Evolutionary conservation across 2,329 filamentous ascomycete species (phyloP), one percentile per base, ranked within the genome.

Genomic region (Lachnellula cervina): DNA sequence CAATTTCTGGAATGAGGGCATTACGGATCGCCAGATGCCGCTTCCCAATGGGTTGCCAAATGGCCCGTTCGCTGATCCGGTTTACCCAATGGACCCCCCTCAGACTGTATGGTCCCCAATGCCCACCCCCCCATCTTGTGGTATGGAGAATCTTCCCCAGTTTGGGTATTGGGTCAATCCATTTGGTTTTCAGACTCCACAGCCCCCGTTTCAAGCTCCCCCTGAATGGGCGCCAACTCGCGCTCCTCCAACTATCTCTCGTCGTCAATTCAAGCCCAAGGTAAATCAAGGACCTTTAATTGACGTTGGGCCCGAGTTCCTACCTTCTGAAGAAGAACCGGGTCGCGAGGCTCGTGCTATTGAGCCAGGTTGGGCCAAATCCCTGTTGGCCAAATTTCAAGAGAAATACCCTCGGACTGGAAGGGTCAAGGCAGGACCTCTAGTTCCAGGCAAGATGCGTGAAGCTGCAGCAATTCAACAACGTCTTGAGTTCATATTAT

Each of bases 391-490:
- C 19, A 57, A 59, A 6, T 69, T 69, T 42, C 58, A 48, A 3
- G 59, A 57, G 28, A 69, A 66, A 34, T 70, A 68, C 58, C 69
- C 69, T 35, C 52, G 64, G 51, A 70, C 69, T 28, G 69, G 69
- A 47, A 62, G 56, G 25, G 28, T 45, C 11, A 58, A 58, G n/a
- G 50, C 54, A 5, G 44, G 19, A 50, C 23, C 44, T 37, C 21
- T 55, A 45, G 34, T 54, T 47, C 42, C 59, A n/a, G 43, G 51
- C 28, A 44, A 52, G 45, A 56, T 58, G 51, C 49, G 37, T 32
- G 51, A 57, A 42, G 58, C 62, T 9, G 61, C 63, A n/a, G 57
- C 60, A 3, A 63, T 66, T 46, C 66, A 68, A 52, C 64, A 68
- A 32, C 59, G 60, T 19, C 49, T 67, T 23, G 65, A 67, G 48